These are phyloP conservation scores for Arthrobotrys sinensis DNA, from an alignment of 2,329 filamentous ascomycete species.

Conservation along the genomic window DNA sequence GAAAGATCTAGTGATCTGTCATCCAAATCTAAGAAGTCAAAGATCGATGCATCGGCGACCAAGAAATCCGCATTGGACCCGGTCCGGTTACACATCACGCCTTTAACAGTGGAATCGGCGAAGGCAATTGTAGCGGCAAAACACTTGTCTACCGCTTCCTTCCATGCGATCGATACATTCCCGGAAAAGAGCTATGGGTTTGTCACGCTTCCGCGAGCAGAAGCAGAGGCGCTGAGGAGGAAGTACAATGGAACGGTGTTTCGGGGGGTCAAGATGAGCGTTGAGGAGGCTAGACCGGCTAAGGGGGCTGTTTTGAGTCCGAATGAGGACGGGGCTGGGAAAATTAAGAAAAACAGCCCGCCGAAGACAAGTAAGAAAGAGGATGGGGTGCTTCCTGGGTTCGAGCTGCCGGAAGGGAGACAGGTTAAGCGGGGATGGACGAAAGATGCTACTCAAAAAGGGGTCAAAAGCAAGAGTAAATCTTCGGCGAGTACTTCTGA, in stretches of 20 bases:
- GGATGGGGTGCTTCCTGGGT: constrained; percentile 75
- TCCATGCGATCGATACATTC: constrained; percentile 86
- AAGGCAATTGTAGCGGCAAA: constrained; percentile 77
- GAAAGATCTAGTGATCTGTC: not conserved
- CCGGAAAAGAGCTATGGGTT: constrained; percentile 93
- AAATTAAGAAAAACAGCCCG: constrained; percentile 55
- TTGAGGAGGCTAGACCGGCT: constrained; percentile 82
- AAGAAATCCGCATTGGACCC: constrained; percentile 28
- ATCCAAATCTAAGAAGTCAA: constrained; percentile 24
- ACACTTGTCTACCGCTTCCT: constrained; percentile 81
- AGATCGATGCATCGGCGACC: not conserved
- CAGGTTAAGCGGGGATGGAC: constrained; percentile 94
- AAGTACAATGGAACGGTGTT: constrained; percentile 90
- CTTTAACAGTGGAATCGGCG: constrained; percentile 82
- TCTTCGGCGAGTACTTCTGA: constrained; percentile 74
- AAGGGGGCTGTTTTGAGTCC: constrained; percentile 62
- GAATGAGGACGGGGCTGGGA: constrained; percentile 66
- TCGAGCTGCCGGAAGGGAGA: constrained; percentile 80
- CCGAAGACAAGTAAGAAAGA: constrained; percentile 69
- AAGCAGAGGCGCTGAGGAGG: constrained; percentile 91
- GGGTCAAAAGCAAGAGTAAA: constrained; percentile 66
- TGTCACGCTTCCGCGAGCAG: constrained; percentile 82
- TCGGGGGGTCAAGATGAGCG: constrained; percentile 85
- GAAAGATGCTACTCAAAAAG: constrained; percentile 70
- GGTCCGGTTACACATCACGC: constrained; percentile 85